These are phyloP conservation scores for Pleurotus tuoliensis DNA, from an alignment of 768 basidiomycete genomes.

Conservation along the genomic window DNA sequence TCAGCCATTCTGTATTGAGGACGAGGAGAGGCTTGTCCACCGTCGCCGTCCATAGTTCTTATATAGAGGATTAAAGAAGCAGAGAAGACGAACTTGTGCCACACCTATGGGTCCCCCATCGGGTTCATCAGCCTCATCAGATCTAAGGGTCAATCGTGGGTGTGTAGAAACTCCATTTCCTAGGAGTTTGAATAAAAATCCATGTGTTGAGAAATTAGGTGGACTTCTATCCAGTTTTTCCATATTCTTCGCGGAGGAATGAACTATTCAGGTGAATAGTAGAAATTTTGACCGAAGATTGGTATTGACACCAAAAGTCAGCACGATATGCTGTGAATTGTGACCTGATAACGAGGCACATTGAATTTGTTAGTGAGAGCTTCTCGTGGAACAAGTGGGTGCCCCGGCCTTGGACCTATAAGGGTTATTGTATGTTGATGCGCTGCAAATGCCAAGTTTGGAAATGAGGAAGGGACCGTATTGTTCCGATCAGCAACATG, in stretches of 20 bases:
- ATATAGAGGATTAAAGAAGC: constrained; percentile 41
- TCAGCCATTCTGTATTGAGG: constrained; percentile 44
- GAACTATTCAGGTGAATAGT: constrained; percentile 1
- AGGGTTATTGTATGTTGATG: constrained; percentile 5
- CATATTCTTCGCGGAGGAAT: neutral
- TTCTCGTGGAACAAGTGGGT: constrained; percentile 6
- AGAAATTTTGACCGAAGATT: neutral
- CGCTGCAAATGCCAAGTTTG: neutral
- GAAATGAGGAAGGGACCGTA: constrained; percentile 4
- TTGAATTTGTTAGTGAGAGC: constrained; percentile 2
- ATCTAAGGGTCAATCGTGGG: constrained; percentile 63
- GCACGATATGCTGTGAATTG: neutral
- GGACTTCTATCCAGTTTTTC: constrained; percentile 3
- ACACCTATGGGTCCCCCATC: constrained; percentile 38
- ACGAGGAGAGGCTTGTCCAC: constrained; percentile 34
- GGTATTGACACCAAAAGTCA: constrained; percentile 4
- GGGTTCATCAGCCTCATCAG: constrained; percentile 61
- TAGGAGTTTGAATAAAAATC: constrained; percentile 29
- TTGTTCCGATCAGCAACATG: constrained; percentile 9
- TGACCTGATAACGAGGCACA: neutral
- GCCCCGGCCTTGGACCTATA: constrained; percentile 6
- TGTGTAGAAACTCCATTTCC: constrained; percentile 41
- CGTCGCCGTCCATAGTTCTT: constrained; percentile 45
- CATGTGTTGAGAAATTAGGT: constrained; percentile 8
- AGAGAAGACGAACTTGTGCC: constrained; percentile 34